A percentile compares a stretch with the other conserved stretches of the same genome.
Conservation (phyloP, 805 yeast species). For the Metschnikowia kofuensis region DNA sequence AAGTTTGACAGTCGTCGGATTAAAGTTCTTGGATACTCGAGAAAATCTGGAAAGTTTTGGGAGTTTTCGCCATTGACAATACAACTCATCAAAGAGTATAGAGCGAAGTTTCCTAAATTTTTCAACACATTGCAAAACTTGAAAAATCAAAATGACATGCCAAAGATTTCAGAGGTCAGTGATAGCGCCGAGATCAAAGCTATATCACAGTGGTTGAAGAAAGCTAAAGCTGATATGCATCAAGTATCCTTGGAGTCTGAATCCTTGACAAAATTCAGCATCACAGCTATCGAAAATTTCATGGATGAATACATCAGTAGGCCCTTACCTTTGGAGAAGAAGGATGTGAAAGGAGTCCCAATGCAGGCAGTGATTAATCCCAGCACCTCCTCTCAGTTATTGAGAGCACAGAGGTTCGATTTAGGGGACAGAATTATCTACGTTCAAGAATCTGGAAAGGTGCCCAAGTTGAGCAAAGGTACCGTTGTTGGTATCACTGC, state of each 20-base stretch:
- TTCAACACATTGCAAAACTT: slow-evolving; percentile 39
- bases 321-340: slow-evolving; percentile 41
- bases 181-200: slow-evolving; percentile 44
- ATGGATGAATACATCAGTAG: slow-evolving; percentile 48
- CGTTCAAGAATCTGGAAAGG: slow-evolving; percentile 83
- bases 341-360: slow-evolving; percentile 78
- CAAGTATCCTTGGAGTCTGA: slow-evolving; percentile 77
- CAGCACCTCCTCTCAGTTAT: slow-evolving; percentile 61
- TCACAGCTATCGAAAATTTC: slow-evolving; percentile 63
- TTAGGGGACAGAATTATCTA: slow-evolving; percentile 90
- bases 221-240: slow-evolving; percentile 45
- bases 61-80: slow-evolving; percentile 76
- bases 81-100: slow-evolving; percentile 60
- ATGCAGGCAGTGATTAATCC: slow-evolving; percentile 80
- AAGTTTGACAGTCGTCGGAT: slow-evolving; percentile 76
- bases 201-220: slow-evolving; percentile 48
- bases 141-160: slow-evolving; percentile 28
- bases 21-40: slow-evolving; percentile 86
- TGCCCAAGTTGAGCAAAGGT: slow-evolving; percentile 83
- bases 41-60: slow-evolving; percentile 66
- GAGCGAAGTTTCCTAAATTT: slow-evolving; percentile 57
- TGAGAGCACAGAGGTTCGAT: slow-evolving; percentile 71
- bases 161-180: slow-evolving; percentile 34
- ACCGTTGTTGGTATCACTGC: slow-evolving; percentile 70
- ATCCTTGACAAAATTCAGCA: slow-evolving; percentile 64